Base-by-base conservation (phyloP, 495 filamentous ascomycete genomes). In the Annulohypoxylon bovei region DNA sequence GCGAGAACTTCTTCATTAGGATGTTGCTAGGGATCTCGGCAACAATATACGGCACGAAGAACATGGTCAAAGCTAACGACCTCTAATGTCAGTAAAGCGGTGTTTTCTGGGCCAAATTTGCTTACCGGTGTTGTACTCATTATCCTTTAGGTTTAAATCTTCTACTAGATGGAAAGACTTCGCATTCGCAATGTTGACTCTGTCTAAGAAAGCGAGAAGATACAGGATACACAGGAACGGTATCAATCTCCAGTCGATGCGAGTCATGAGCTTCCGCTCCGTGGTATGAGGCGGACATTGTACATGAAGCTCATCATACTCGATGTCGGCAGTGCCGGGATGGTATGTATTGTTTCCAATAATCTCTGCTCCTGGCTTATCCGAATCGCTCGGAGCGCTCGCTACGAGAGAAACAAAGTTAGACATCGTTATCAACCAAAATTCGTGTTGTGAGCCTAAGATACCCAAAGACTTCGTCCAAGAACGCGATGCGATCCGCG, bases 21-120 rank as follows among this genome's bases (percentile, higher is more conserved):
- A 97, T 88, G 74, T 98, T 98, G 53, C 91, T 93, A 2, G 95
- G 95, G 54, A 98, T 95, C 77, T 92, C 94, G 70, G 90, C 90
- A 49, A 95, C 68, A 67, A 97, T 86, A 76, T 97, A 98, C 0
- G 95, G 94, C 0, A 98, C 88, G 80, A 97, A 99, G 85, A 98
- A 97, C 69, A 97, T 95, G 22, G 88, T 89, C 64, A 97, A 80
- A 0, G 91, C 92, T 77, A 57, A 35, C 5, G 35, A 37, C 9
- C 11, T 44, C 23, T 2, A 1, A 8, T 47, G 25, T 63, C 28
- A 64, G 69, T 22, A 57, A 62, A 28, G 28, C n/a, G n/a, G 11
- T 12, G 1, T 22, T 6, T 32, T 32, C 46, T 23, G 11, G 18
- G 27, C 37, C 39, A 12, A 8, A 32, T 53, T 28, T 37, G 16